Percentiles rank a stretch among this genome's conserved stretches.
Conservation (phyloP, 2,329 filamentous ascomycete species). For the Aureobasidium sp. region DNA sequence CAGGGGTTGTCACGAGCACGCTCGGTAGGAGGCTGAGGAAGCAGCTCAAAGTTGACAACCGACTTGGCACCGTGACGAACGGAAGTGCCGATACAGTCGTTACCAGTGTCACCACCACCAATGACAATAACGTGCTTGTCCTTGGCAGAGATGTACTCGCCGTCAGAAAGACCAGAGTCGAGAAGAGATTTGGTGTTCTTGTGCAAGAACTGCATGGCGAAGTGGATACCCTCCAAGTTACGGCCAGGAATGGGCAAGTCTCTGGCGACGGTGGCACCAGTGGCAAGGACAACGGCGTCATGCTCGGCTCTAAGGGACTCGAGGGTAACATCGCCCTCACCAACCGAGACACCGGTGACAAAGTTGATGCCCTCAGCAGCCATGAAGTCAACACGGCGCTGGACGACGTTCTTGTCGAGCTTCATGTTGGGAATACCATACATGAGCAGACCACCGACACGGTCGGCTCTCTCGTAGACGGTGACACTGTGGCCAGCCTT, state of each 20-base stretch:
- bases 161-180: constrained; percentile 78
- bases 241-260: constrained; percentile 87
- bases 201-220: constrained; percentile 95
- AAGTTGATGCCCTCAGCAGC: constrained; percentile 79
- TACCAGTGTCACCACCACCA: constrained; percentile 94
- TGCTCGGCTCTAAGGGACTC: constrained; percentile 63
- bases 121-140: constrained; percentile 95
- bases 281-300: constrained; percentile 83
- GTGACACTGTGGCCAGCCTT: constrained; percentile 81
- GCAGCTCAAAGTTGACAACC: constrained; percentile 90
- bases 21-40: constrained; percentile 85
- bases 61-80: constrained; percentile 93
- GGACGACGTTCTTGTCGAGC: constrained; percentile 94
- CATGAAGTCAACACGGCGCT: constrained; percentile 93
- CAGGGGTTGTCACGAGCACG: constrained; percentile 92
- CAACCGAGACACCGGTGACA: constrained; percentile 68
- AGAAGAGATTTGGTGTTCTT: constrained; percentile 96
- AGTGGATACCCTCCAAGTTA: constrained; percentile 84
- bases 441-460: constrained; percentile 87
- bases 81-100: constrained; percentile 95
- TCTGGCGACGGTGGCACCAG: constrained; percentile 85
- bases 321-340: constrained; percentile 61
- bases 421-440: constrained; percentile 99
- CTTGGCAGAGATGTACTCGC: constrained; percentile 86
- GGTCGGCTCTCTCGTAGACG: constrained; percentile 87